A percentile compares a stretch with the other conserved stretches of the same genome.
phyloP scores from a whole-genome alignment of 2,329 filamentous ascomycete species.

The Fusarium ramigenum region DNA sequence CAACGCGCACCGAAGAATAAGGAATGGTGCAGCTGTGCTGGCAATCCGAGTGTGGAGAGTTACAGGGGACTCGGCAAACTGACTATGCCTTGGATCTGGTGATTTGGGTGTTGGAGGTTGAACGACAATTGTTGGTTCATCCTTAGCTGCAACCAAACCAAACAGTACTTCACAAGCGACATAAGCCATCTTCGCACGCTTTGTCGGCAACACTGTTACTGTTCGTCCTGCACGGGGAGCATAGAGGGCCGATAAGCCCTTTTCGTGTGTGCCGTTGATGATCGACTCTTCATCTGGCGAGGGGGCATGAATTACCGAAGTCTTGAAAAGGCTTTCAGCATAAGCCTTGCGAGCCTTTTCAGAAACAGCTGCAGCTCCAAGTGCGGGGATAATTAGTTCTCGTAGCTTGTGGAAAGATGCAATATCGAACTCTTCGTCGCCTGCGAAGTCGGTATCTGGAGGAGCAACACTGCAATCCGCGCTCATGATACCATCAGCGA shows the following conservation, averaged over 20 bases:
- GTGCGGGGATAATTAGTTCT: conserved; percentile 75
- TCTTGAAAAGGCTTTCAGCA: conserved; percentile 79
- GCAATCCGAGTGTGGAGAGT: conserved; percentile 69
- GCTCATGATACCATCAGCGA: conserved; percentile 74
- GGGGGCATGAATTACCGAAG: conserved; percentile 80
- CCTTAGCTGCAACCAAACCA: conserved; percentile 64
- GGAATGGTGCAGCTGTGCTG: conserved; percentile 78
- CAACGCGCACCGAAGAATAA: conserved; percentile 83
- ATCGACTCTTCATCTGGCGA: conserved; percentile 62
- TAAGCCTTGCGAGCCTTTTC: conserved; percentile 76
- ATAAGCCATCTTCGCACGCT: conserved; percentile 78
- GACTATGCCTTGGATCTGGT: conserved; percentile 43
- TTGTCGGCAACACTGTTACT: conserved; percentile 69
- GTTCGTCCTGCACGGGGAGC: conserved; percentile 76
- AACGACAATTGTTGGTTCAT: conserved; percentile 47
- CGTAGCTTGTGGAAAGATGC: conserved; percentile 74
- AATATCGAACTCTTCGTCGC: conserved; percentile 86
- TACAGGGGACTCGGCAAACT: conserved; percentile 35
- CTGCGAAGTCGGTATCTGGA: conserved; percentile 59
- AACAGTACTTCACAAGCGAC: conserved; percentile 84
- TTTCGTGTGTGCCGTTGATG: conserved; percentile 57
- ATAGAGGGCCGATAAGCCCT: conserved; percentile 69
- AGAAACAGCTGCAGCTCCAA: conserved; percentile 73
- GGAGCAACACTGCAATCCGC: conserved; percentile 66
- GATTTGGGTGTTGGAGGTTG: conserved; percentile 58